Base-by-base conservation (phyloP, 768 basidiomycete species). In the Serendipita indica region DNA sequence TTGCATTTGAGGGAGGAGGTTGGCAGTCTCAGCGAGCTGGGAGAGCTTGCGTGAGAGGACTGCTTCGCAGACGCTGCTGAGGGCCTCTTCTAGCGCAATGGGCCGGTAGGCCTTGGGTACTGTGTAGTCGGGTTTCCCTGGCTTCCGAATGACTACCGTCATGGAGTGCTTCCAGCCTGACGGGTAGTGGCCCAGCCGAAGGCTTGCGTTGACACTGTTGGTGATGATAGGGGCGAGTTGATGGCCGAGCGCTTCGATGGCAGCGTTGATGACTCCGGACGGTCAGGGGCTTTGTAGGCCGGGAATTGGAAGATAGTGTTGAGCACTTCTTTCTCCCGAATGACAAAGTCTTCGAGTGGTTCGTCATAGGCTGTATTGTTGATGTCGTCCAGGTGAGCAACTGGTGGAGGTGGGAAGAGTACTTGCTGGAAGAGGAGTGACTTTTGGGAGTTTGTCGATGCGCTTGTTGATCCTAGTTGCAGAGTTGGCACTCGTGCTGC, bases 91-190 rank as follows among this genome's bases (percentile, higher is more conserved):
- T 5, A 64, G 61, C 10, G 61, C 61, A 3, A 64, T 62, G 1
- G 59, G 64, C 25, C 64, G 33, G 56, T 62, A 64, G 14, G 64
- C 57, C 13, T 64, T 62, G 2, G 61, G 58, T 3, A 58, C 45
- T 12, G 32, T 33, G 59, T 64, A 64, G 34, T 61, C 63, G n/a
- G 20, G 2, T 14, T 54, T 56, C 16, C 60, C 57, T 22, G 58
- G 63, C 28, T 64, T 63, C 13, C 56, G 60, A 13, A 63, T 25
- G 1, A 63, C 60, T n/a, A 61, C 39, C 4, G 60, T 61, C 7
- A 14, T 52, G 14, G 33, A 46, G 2, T 13, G 3, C 43, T 60
- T 62, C 58, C 63, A 67, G 25, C 46, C 22, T 1, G 22, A 20
- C 0, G 64, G 67, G 37, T 63, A 62, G 10, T 46, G 0, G 0